Base-by-base conservation (phyloP, 768 basidiomycete species). In the Auriscalpium vulgare region DNA sequence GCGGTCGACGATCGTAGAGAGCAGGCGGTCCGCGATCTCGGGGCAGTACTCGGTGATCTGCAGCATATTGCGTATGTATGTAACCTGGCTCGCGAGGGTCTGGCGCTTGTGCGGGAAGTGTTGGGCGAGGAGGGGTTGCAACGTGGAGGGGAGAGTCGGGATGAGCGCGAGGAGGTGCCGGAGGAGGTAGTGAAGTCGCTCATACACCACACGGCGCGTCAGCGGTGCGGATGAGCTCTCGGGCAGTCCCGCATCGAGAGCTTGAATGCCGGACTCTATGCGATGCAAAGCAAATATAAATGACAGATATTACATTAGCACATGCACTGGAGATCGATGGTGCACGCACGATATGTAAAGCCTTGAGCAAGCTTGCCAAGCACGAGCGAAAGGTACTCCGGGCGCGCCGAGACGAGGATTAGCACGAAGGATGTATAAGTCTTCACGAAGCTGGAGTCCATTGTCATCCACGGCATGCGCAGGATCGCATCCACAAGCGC, bases 21-120 rank as follows among this genome's bases (percentile, higher is more conserved):
- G 73, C 44, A 97, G 84, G 61, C 84, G 85, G 59, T 94, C 93
- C 2, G 82, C 74, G 19, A 97, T 74, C 66, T 92, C 94, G 0
- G 91, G 84, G 65, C 95, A 97, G 67, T 97, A 98, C 37, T 83
- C 80, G 0, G 86, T 85, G 38, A 97, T 72, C 37, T 82, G 81
- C 7, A 98, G 78, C 14, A 93, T 69, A 67, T 99, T 99, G 47
- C 91, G 84, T 61, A 97, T 90, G 66, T 93, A 99, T 0, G 92
- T 91, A 3, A 87, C 80, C 62, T 97, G 94, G 0, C 83, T 75
- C 2, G 81, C 72, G 63, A 87, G 84, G 44, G 79, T 81, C 66
- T 95, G 92, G 35, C 95, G 82, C 68, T 98, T 97, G 68, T 97
- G 91, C 8, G 97, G 97, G 66, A 97, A 98, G 66, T 87, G 77